phyloP scores from a whole-genome alignment of 352 stramenopile genomes.

The Phytophthora sp. region DNA sequence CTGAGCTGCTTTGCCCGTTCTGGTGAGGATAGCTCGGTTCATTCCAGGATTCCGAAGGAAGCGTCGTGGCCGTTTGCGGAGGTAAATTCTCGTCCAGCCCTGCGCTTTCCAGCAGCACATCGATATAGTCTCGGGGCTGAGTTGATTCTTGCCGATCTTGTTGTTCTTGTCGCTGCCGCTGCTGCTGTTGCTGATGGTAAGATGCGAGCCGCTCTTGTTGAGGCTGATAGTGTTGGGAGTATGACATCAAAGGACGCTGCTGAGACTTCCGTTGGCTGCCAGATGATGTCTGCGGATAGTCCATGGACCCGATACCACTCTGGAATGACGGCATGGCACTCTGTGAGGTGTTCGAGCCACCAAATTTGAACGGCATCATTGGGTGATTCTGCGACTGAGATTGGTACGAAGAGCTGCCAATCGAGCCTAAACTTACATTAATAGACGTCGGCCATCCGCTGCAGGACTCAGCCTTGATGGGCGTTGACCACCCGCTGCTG shows the following conservation, averaged over 20 bases:
- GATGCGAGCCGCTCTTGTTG: slow-evolving; percentile 29
- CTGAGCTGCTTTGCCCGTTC: slow-evolving; percentile 11
- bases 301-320: slow-evolving; percentile 24
- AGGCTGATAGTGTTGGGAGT: slow-evolving; percentile 34
- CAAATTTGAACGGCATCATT: slow-evolving; percentile 51
- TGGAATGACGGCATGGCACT: slow-evolving; percentile 18
- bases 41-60: slow-evolving; percentile 35
- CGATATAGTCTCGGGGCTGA: slow-evolving; percentile 55
- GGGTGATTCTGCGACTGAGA: slow-evolving; percentile 25
- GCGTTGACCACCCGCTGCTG: slow-evolving; percentile 22
- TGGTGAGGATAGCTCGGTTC: slow-evolving; percentile 27
- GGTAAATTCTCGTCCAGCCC: slow-evolving; percentile 56
- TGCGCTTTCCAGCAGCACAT: slow-evolving; percentile 64
- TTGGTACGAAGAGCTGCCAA: slow-evolving; percentile 15
- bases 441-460: slow-evolving; percentile 22
- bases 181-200: slow-evolving; percentile 25
- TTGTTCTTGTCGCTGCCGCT: slow-evolving; percentile 29
- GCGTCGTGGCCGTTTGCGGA: slow-evolving; percentile 35
- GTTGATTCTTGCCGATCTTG: slow-evolving; percentile 10
- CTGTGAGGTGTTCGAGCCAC: slow-evolving; percentile 22
- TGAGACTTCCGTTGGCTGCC: slow-evolving; percentile 18
- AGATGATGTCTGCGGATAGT: slow-evolving; percentile 32
- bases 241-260: slow-evolving; percentile 19
- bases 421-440: slow-evolving; percentile 21
- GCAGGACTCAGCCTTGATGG: slow-evolving; percentile 19